Conservation (phyloP, 1,139 yeast species). For the Debaryomyces psychrophilus region DNA sequence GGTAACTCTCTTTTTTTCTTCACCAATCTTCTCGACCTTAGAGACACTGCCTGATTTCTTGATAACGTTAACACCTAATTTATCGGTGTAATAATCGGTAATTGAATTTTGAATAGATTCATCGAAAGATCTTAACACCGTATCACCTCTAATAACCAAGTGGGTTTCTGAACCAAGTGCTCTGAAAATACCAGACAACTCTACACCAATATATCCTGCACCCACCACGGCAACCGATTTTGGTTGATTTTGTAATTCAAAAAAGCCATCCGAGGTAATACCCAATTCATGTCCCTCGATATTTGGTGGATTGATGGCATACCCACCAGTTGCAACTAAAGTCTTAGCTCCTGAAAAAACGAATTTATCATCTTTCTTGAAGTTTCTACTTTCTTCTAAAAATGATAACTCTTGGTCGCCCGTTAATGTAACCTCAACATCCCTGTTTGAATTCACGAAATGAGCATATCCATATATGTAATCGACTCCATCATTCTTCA, state of each 20-base stretch:
- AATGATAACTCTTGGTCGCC: slow-evolving; percentile 47
- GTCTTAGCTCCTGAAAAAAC: slow-evolving; percentile 78
- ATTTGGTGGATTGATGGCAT: slow-evolving; percentile 67
- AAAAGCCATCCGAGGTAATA: slow-evolving; percentile 89
- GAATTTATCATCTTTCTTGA: slow-evolving; percentile 53
- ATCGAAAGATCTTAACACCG: slow-evolving; percentile 87
- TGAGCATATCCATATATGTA: slow-evolving; percentile 86
- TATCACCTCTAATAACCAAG: slow-evolving; percentile 85
- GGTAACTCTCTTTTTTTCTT: slow-evolving; percentile 65
- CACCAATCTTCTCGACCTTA: slow-evolving; percentile 59
- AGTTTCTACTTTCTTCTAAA: slow-evolving; percentile 31
- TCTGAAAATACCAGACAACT: slow-evolving; percentile 90
- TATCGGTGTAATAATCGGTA: slow-evolving; percentile 76
- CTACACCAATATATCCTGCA: slow-evolving; percentile 97
- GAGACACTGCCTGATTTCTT: slow-evolving; percentile 61
- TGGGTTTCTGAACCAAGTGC: slow-evolving; percentile 89
- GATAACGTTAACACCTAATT: slow-evolving; percentile 76
- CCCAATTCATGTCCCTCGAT: slow-evolving; percentile 86
- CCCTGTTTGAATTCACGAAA: slow-evolving; percentile 62
- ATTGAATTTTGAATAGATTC: slow-evolving; percentile 75
- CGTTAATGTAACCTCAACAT: slow-evolving; percentile 69
- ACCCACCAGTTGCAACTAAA: slow-evolving; percentile 93
- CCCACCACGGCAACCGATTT: slow-evolving; percentile 93
- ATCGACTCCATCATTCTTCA: slow-evolving; percentile 87
- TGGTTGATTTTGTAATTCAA: slow-evolving; percentile 78